Base-by-base conservation (phyloP, 495 filamentous ascomycete species). In the Hyaloscypha variabilis region DNA sequence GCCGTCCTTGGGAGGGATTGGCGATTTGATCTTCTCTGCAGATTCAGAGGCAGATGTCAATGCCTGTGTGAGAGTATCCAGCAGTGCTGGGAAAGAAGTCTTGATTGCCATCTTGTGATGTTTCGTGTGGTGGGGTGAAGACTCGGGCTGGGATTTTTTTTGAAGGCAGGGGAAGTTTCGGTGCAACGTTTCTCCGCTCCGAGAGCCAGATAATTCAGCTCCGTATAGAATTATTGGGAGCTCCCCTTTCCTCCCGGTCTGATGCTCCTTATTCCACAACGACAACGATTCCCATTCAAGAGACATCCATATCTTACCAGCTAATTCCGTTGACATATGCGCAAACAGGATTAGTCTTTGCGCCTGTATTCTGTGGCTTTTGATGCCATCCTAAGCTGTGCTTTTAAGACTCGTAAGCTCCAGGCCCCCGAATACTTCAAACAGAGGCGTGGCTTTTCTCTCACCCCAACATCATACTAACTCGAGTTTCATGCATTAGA, bases 1-100 rank as follows among this genome's bases (percentile, higher is more conserved):
- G 67, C 94, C 94, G 67, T 97, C 88, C 69, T 88, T 82, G 10
- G 91, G 88, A 6, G 91, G 84, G 60, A 69, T 61, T 56, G 67
- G 67, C 14, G 80, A 75, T 51, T 88, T 72, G 54, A 88, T 75
- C 28, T 68, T 67, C 4, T 78, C 59, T 13, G 85, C 66, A 2
- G 87, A 86, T 51, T 88, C 82, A 17, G 78, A 74, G 1, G 89
- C 81, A 8, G 85, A 85, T 3, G 76, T 76, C 0, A 96, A 74
- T 36, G 90, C 92, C 21, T 82, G 79, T 3, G 82, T 87, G 25
- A 93, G 77, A 3, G 79, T 84, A 54, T 88, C 83, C 60, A 93
- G 80, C 59, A 93, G 73, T 14, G 79, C 79, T 68, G 87, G 78
- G 6, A 90, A 62, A 4, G 81, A 79, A 14, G 80, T 75, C 21